Evolutionary conservation across 2,329 filamentous ascomycete species (phyloP), one percentile per base, ranked within the genome.

Genomic region (Tolypocladium tropicale): DNA sequence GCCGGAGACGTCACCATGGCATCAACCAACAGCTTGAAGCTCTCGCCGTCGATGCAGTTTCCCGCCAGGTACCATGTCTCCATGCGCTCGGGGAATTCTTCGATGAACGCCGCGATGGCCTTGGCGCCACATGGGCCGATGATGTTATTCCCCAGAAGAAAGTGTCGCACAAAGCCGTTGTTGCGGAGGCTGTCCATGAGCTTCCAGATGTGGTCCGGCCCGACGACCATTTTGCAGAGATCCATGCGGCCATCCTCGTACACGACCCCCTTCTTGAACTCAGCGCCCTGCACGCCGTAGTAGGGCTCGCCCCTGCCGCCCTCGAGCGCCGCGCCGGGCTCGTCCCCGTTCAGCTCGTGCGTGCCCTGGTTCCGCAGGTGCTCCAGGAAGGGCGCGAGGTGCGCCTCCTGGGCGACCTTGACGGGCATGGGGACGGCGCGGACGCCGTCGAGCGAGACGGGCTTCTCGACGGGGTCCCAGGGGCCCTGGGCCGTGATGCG

Each of bases 21-120:
- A 55, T 76, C 67, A 1, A 77, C 75, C 1, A 81, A 68, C 1
- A 68, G 59, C 30, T 63, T 64, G 63, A 81, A 73, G 56, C 71
- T 67, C 3, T 64, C 54, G 2, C 67, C 66, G 53, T 79, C 73
- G 58, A 82, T 78, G 63, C 76, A 79, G 60, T 80, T 80, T 6
- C 78, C 78, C 5, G 78, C 78, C 34, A 81, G 69, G 61, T 81
- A 81, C 78, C 78, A 81, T 34, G 78, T 81, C 55, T 79, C 72
- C 63, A 81, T 79, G 6, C 74, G 70, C 36, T 73, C 64, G 4
- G 78, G 78, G 51, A 71, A 67, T 23, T 76, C 72, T 14, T 68
- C 58, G 51, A 78, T 67, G 62, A 80, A 81, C 10, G 67, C 62
- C 33, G 75, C 70, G 55, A 79, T 76, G 41, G 71, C 72, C 41